Evolutionary conservation across 2,329 filamentous ascomycete species (phyloP).

Genomic region (Grosmannia huntii): DNA sequence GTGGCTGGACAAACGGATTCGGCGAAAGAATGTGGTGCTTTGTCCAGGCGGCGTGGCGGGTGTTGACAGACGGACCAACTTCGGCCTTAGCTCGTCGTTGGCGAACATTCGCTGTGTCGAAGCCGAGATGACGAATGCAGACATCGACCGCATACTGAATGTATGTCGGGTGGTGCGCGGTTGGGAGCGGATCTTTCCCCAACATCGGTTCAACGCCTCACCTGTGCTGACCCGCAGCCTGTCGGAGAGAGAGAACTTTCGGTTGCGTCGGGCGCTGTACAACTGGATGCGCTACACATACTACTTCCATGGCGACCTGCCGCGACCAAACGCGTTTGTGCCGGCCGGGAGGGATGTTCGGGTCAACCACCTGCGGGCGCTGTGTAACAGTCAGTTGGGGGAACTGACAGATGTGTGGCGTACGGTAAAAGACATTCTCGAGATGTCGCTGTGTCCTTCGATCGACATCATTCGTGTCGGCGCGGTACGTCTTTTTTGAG

Average conservation of each 20-base stretch:
- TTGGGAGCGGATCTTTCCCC: slow-evolving; percentile 26
- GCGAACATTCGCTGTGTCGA: slow-evolving; percentile 5
- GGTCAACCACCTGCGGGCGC: slow-evolving; percentile 28
- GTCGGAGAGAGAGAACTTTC: slow-evolving; percentile 26
- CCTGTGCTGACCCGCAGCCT: slow-evolving; percentile 31
- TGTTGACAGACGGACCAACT: neutral
- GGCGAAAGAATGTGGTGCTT: slow-evolving; percentile 21
- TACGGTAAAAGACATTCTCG: slow-evolving; percentile 30
- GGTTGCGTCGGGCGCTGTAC: slow-evolving; percentile 37
- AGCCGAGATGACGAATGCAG: slow-evolving; percentile 11
- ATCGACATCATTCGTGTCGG: slow-evolving; percentile 23
- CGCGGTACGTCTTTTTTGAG: slow-evolving; percentile 17
- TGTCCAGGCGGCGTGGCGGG: slow-evolving; percentile 10
- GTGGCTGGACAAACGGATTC: slow-evolving; percentile 26
- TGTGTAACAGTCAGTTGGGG: slow-evolving; percentile 29
- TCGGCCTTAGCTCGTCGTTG: neutral
- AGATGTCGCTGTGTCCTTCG: slow-evolving; percentile 33
- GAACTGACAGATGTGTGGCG: slow-evolving; percentile 33
- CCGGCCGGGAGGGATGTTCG: slow-evolving; percentile 21
- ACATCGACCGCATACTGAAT: slow-evolving; percentile 19
- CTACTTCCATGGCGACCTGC: slow-evolving; percentile 35
- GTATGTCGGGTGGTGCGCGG: slow-evolving; percentile 22
- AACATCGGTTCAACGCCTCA: slow-evolving; percentile 26
- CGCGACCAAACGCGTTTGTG: slow-evolving; percentile 12
- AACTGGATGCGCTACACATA: slow-evolving; percentile 42